Evolutionary conservation across 768 basidiomycete species (phyloP), one percentile per base, ranked within the genome.

Genomic region (Asterophora lycoperdoides): DNA sequence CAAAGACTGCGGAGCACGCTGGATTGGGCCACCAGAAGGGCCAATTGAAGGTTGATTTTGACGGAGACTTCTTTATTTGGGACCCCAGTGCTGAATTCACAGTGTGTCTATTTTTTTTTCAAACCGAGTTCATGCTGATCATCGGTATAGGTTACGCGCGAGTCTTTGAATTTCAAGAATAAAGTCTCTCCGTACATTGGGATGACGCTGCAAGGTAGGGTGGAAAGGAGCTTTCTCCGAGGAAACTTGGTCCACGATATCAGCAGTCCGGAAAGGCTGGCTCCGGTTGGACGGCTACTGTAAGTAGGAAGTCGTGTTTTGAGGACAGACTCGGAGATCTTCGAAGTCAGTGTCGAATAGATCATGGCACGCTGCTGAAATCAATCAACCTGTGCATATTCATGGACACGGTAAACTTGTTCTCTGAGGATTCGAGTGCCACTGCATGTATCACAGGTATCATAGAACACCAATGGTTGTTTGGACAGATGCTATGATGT

Each of bases 151-250:
- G 86, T 93, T 18, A 83, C 83, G 20, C 78, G 78, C 60, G 84
- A 86, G 8, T 60, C 66, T 10, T 72, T 97, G 10, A 75, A 83
- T 45, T 97, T 95, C 77, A 96, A 92, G 74, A 97, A 98, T 70
- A 94, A 93, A 67, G 60, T 96, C 15, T 89, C 90, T 3, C 89
- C 95, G 2, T 98, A 94, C 63, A 79, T 89, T 56, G 93, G 93
- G 4, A 70, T 79, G 58, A 73, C 60, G 14, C 73, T 96, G 37
- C 70, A 57, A 13, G 95, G 95, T 0, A 70, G 70, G n/a, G 89
- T 93, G 30, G 70, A 80, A 51, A 72, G 84, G 65, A 92, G 90
- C 0, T 89, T 79, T 64, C 69, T 98, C n/a, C 79, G 92, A 4
- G 94, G 93, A 2, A 56, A 63, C 14, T 63, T 86, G 38, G 78